Evolutionary conservation across 768 basidiomycete genomes (phyloP).

Genomic region (Neoboletus brunneissimus): DNA sequence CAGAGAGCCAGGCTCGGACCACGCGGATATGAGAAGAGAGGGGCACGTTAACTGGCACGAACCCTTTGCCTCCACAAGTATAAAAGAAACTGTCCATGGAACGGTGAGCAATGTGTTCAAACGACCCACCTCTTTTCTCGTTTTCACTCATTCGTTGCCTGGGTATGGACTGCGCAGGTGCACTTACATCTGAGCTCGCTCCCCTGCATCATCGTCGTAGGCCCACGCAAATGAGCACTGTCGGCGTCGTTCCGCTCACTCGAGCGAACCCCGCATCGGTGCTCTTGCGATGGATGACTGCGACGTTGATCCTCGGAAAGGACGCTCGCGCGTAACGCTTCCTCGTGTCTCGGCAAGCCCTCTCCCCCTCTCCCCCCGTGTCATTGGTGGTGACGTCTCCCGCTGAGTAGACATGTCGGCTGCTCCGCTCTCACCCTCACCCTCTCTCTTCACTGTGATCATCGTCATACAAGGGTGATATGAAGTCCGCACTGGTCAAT

Average conservation of each 20-base stretch:
- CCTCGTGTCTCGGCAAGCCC: slow-evolving; percentile 9
- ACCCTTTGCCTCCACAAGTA: neutral
- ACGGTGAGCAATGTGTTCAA: slow-evolving; percentile 12
- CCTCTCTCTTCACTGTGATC: neutral
- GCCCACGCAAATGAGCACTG: slow-evolving; percentile 32
- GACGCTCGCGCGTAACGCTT: slow-evolving; percentile 17
- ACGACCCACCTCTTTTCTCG: neutral
- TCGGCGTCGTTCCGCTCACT: slow-evolving; percentile 23
- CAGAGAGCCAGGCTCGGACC: neutral
- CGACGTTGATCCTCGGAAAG: slow-evolving; percentile 50
- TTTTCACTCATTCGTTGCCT: slow-evolving; percentile 1
- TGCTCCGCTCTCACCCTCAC: neutral
- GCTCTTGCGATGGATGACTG: slow-evolving; percentile 81
- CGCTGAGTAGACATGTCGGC: neutral
- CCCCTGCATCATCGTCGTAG: slow-evolving; percentile 34
- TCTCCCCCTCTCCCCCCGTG: neutral
- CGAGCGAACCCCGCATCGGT: slow-evolving; percentile 29
- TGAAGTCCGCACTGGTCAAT: neutral
- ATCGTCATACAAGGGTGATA: neutral
- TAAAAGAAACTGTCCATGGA: slow-evolving; percentile 10
- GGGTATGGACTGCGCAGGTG: slow-evolving; percentile 5
- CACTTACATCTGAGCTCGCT: slow-evolving; percentile 16
- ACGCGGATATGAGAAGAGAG: slow-evolving; percentile 2
- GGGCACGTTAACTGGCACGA: neutral
- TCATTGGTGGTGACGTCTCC: neutral